A percentile compares a stretch with the other conserved stretches of the same genome.
Conservation (phyloP, 179 eudicot genomes). For the Gypsophila paniculata region DNA sequence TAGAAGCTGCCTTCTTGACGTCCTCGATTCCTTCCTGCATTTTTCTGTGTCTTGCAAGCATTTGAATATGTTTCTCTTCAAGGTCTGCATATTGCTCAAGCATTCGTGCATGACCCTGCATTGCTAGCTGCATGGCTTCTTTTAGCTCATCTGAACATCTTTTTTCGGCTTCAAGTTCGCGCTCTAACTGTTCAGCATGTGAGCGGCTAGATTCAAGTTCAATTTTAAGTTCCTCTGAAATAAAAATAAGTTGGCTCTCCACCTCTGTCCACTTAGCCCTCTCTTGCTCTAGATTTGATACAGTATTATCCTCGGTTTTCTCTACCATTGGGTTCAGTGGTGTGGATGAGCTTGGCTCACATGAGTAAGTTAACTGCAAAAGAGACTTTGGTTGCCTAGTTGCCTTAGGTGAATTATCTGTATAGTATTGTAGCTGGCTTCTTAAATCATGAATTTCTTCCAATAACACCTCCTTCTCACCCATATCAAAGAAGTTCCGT, state of each 20-base stretch:
- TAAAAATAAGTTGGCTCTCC: constrained; percentile 84
- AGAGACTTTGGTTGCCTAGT: constrained; percentile 41
- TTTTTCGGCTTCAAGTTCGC: constrained; percentile 68
- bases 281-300: constrained; percentile 59
- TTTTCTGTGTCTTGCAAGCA: constrained; percentile 74
- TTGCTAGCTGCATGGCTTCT: constrained; percentile 90
- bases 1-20: constrained; percentile 81
- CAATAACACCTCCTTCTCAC: constrained; percentile 81
- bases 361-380: constrained; percentile 53
- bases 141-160: constrained; percentile 83
- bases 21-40: constrained; percentile 84
- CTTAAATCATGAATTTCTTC: constrained; percentile 92
- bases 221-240: constrained; percentile 67
- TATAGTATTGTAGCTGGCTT: constrained; percentile 66
- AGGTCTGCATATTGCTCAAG: constrained; percentile 94
- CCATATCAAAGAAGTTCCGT: constrained; percentile 80
- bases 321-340: constrained; percentile 45
- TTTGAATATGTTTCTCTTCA: constrained; percentile 75
- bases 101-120: constrained; percentile 97
- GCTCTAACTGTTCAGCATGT: constrained; percentile 47
- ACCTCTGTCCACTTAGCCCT: constrained; percentile 63
- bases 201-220: constrained; percentile 70
- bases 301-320: constrained; percentile 43
- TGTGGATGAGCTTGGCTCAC: constrained; percentile 39
- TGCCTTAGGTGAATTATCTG: constrained; percentile 57